phyloP scores from a whole-genome alignment of 2,329 filamentous ascomycete species.

The Colletotrichum cereale region DNA sequence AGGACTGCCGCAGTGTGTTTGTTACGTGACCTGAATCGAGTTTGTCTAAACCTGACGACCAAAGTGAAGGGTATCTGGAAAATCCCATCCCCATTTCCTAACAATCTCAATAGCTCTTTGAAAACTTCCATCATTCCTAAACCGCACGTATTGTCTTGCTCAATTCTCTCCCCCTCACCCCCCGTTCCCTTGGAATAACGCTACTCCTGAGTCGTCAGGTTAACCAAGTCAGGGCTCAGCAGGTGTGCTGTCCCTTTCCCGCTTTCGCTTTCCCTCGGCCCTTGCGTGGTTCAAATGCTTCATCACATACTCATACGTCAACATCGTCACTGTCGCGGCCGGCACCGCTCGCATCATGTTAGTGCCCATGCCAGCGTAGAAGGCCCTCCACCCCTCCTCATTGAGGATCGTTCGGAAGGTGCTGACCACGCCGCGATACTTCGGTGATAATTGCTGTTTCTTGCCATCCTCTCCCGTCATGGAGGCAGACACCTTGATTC shows the following conservation, averaged over 20 bases:
- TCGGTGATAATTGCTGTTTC: slow-evolving; percentile 54
- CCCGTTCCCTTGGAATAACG: slow-evolving; percentile 34
- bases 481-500: slow-evolving; percentile 54
- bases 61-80: slow-evolving; percentile 52
- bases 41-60: slow-evolving; percentile 53
- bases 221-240: slow-evolving; percentile 26
- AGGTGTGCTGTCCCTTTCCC: slow-evolving; percentile 35
- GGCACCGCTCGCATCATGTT: slow-evolving; percentile 98
- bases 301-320: slow-evolving; percentile 90
- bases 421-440: slow-evolving; percentile 83
- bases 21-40: slow-evolving; percentile 45
- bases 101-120: slow-evolving; percentile 30
- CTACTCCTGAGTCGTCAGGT: slow-evolving; percentile 40
- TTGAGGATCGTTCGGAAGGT: slow-evolving; percentile 87
- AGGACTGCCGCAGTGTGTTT: slow-evolving; percentile 26
- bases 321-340: slow-evolving; percentile 95
- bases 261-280: slow-evolving; percentile 53
- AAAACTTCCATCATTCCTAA: slow-evolving; percentile 13
- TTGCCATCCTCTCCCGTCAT: slow-evolving; percentile 57
- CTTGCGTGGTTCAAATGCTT: slow-evolving; percentile 61
- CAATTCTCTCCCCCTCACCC: slow-evolving; percentile 16
- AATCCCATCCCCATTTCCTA: slow-evolving; percentile 39
- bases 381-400: slow-evolving; percentile 96
- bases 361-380: slow-evolving; percentile 96
- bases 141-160: slow-evolving; percentile 22